Evolutionary conservation across 2,329 filamentous ascomycete genomes (phyloP), one percentile per base, ranked within the genome.

Genomic region (Cytospora piceicola): DNA sequence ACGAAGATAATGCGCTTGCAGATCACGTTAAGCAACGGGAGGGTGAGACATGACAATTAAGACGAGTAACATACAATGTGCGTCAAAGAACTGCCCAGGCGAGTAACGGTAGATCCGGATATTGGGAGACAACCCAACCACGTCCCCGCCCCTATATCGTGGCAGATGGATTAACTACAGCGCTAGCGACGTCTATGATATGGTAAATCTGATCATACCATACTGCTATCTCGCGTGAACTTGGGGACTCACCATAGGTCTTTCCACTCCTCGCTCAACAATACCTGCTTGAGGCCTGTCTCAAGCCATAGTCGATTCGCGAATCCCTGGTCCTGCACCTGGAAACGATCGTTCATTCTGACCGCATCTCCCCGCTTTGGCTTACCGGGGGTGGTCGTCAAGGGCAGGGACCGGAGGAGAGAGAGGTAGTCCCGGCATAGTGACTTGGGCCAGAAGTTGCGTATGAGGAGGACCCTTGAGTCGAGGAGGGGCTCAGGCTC

Each of bases 71-170:
- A 72, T 85, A 94, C 92, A 97, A 76, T 97, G 94, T 72, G 92
- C 90, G 73, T 93, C 93, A 75, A 97, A 97, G 75, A 94, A 97
- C 75, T 97, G 93, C 0, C 92, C 92, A 70, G 90, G 86, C 0
- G 84, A 86, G 77, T 97, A 97, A 27, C 94, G 86, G 78, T 97
- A 97, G 34, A 97, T 87, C 39, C 94, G 85, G 63, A 97, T 96
- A 70, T 96, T 96, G 11, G 92, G 88, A 76, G 93, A 97, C 67
- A 97, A 78, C 0, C 93, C 93, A n/a, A 96, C 79, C 0, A 92
- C 87, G 58, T 93, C 85, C 32, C 93, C 93, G 65, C 91, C 93
- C 92, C 93, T 97, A 56, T 82, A 73, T 62, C 62, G 49, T 22
- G n/a, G 11, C 36, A 57, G 53, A n/a, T 55, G 49, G 46, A 59